Conservation (phyloP, 108 stramenopile genomes). For the Seminavis robusta region DNA sequence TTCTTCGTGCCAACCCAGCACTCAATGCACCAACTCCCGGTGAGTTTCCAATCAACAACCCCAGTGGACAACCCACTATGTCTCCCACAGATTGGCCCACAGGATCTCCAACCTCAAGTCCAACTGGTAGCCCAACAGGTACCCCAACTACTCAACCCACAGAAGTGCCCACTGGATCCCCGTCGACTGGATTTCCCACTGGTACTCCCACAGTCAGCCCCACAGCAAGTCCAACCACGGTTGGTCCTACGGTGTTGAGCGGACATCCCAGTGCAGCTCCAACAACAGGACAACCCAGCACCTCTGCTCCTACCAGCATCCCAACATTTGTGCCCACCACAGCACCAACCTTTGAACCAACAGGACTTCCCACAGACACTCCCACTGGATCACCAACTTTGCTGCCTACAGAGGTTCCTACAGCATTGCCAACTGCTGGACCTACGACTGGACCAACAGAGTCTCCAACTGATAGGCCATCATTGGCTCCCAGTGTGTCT, state of each 20-base stretch:
- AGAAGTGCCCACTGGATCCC: background rate
- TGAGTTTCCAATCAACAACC: too few relatives aligned
- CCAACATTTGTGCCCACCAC: background rate
- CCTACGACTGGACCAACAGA: background rate
- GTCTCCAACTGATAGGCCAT: background rate
- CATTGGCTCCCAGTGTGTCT: background rate
- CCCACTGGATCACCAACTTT: constrained; percentile 3
- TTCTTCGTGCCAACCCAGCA: too few relatives aligned
- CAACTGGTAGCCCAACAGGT: too few relatives aligned
- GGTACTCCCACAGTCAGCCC: background rate
- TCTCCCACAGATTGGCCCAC: too few relatives aligned
- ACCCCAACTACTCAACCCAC: too few relatives aligned
- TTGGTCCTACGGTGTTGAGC: too few relatives aligned
- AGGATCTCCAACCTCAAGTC: too few relatives aligned
- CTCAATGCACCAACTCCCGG: too few relatives aligned
- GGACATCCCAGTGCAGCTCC: background rate
- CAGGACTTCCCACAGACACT: background rate
- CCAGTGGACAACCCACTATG: too few relatives aligned
- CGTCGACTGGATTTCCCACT: background rate
- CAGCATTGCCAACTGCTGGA: background rate
- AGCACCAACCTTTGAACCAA: background rate
- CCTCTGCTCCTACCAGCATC: background rate
- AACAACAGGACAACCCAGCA: background rate
- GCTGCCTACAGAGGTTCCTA: background rate
- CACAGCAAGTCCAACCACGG: too few relatives aligned